phyloP scores from a whole-genome alignment of 352 stramenopile species.

The Phytophthora kernoviae region DNA sequence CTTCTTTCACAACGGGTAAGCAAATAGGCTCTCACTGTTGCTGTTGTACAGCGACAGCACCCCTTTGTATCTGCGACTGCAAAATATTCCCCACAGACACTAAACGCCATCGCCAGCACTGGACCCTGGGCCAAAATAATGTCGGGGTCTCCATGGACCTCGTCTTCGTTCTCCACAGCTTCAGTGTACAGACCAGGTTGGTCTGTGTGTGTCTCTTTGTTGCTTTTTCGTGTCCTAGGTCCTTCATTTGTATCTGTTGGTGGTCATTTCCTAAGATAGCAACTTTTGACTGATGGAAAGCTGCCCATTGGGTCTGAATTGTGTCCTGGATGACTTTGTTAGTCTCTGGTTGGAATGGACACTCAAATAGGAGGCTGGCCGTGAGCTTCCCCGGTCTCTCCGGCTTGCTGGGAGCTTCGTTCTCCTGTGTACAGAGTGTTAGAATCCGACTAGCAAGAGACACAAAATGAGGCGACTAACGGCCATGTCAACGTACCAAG shows the following conservation, averaged over 20 bases:
- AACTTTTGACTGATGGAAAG: neutral
- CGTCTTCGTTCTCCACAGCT: too few species aligned
- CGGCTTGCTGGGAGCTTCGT: neutral
- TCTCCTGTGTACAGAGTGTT: neutral
- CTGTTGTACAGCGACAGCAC: slow-evolving; percentile 37
- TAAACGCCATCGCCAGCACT: slow-evolving; percentile 39
- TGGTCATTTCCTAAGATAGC: neutral
- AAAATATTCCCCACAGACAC: slow-evolving; percentile 36
- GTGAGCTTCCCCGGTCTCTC: neutral
- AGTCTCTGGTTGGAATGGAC: neutral
- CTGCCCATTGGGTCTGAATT: neutral
- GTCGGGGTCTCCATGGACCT: slow-evolving; percentile 18
- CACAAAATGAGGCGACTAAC: neutral
- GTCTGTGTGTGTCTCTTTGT: slow-evolving; percentile 26
- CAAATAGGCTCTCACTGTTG: slow-evolving; percentile 27
- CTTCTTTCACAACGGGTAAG: slow-evolving; percentile 11
- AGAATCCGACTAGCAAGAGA: neutral
- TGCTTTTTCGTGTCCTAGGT: neutral
- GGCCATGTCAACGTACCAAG: neutral
- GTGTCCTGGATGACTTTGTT: neutral
- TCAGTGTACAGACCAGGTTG: too few species aligned
- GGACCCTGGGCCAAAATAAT: slow-evolving; percentile 14
- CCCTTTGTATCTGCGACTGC: slow-evolving; percentile 33
- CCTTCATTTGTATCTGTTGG: neutral
- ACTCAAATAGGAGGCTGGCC: neutral